Conservation (phyloP, 2,329 filamentous ascomycete genomes). For the Scedosporium minutisporum region DNA sequence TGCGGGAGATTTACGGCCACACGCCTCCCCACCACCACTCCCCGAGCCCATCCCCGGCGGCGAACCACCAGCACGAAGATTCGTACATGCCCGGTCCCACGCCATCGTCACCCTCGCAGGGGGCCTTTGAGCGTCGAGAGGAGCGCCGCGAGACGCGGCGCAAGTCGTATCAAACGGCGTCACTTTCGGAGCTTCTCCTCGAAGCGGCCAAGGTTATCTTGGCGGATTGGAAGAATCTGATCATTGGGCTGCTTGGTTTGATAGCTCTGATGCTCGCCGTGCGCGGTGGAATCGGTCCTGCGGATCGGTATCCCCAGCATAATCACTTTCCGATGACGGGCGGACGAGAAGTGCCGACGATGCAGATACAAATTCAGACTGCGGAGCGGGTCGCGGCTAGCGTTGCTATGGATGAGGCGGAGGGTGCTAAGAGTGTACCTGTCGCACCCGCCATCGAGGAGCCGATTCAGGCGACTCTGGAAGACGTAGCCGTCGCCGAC, state of each 20-base stretch:
- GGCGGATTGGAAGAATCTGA: slow-evolving; percentile 49
- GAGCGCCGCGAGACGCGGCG: slow-evolving; percentile 13
- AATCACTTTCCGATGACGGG: slow-evolving; percentile 8
- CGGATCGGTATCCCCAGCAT: slow-evolving; percentile 8
- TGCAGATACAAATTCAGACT: background rate
- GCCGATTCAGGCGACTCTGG: background rate
- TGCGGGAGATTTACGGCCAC: slow-evolving; percentile 46
- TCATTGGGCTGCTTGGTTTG: slow-evolving; percentile 43
- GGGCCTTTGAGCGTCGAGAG: slow-evolving; percentile 21
- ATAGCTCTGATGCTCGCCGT: slow-evolving; percentile 44
- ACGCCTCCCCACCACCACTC: slow-evolving; percentile 10
- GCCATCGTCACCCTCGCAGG: slow-evolving; percentile 12
- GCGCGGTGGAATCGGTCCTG: slow-evolving; percentile 17
- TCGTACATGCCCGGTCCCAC: slow-evolving; percentile 7
- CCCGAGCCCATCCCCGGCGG: slow-evolving; percentile 1
- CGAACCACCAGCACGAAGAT: slow-evolving; percentile 4
- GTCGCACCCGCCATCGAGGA: background rate
- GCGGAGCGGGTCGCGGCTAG: slow-evolving; percentile 5
- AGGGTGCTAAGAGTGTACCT: background rate
- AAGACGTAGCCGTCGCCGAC: background rate
- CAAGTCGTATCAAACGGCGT: slow-evolving; percentile 29
- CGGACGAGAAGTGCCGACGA: slow-evolving; percentile 6
- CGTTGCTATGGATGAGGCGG: background rate
- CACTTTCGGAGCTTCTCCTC: slow-evolving; percentile 43
- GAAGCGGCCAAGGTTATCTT: slow-evolving; percentile 44